Evolutionary conservation across 1,139 yeast genomes (phyloP), one percentile per base, ranked within the genome.

Genomic region (Yamadazyma spencermartinsiae): DNA sequence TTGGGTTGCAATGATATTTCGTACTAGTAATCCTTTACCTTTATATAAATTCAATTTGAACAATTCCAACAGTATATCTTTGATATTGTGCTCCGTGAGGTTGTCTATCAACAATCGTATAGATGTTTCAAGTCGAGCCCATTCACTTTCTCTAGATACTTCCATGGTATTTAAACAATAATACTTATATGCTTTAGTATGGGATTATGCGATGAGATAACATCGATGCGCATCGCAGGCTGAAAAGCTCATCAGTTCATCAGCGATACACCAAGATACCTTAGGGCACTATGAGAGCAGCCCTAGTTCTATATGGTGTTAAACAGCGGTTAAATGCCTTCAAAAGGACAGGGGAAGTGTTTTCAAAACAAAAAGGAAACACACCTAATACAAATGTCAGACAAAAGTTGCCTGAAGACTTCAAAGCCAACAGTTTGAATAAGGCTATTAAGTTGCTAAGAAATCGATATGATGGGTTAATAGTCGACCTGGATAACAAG

Each of bases 21-120:
- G 66, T 17, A 78, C 74, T 23, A 83, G 58, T 3, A 82, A 46
- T 0, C 94, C 94, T 37, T 74, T 66, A 0, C 83, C 89, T 38
- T 87, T 63, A 7, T 68, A 50, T 15, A 86, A 48, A 50, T 86
- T 85, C 41, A 72, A 49, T 33, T 61, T 57, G 51, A 86, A 78
- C 15, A 86, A 53, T 7, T 71, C 76, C 12, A 69, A 55, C 4
- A 74, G 74, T 6, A 73, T 65, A 2, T 58, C 62, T 39, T 73
- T 72, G 25, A 86, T 57, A 45, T 82, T 83, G 3, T 62, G 53
- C 11, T 53, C 57, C 42, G 67, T 71, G 8, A 75, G 70, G 39
- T 68, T 67, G 45, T 74, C 72, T 20, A 85, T 54, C 7, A 70
- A 56, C 4, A 74, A 68, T 39, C 74, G 70, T 37, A 86, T 74